Percentiles rank a stretch among this genome's conserved stretches.
These are phyloP conservation scores for Hypholoma fasciculare DNA, from an alignment of 768 basidiomycete species.

Conservation along the genomic window DNA sequence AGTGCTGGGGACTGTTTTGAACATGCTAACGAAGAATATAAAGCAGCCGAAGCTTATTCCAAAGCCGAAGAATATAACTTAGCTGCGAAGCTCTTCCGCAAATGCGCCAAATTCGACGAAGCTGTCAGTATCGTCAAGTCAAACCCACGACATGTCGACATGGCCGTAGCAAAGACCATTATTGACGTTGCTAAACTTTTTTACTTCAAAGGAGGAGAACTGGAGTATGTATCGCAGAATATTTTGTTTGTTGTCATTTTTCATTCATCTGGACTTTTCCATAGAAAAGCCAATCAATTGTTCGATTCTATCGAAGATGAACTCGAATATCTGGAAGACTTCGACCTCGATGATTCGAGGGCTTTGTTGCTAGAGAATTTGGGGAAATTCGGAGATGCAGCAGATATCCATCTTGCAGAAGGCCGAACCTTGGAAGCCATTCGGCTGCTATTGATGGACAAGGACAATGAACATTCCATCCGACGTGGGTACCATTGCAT, in stretches of 20 bases:
- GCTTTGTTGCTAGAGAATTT: constrained; percentile 43
- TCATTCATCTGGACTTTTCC: no score
- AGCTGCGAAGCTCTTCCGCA: constrained; percentile 16
- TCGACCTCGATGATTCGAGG: constrained; percentile 49
- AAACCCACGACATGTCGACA: constrained; percentile 30
- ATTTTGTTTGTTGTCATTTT: no score
- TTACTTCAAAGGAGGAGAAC: constrained; percentile 40
- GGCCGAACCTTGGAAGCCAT: constrained; percentile 45
- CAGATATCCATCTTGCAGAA: constrained; percentile 48
- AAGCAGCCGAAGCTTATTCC: constrained; percentile 47
- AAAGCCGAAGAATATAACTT: constrained; percentile 34
- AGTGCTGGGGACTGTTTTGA: constrained; percentile 50
- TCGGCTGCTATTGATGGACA: constrained; percentile 37
- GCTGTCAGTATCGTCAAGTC: constrained; percentile 45
- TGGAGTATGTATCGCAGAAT: no score
- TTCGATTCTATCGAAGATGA: constrained; percentile 53
- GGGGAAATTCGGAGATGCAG: constrained; percentile 47
- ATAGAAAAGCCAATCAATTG: constrained; percentile 49
- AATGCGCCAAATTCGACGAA: constrained; percentile 42
- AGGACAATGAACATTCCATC: constrained; percentile 22
- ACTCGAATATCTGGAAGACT: constrained; percentile 55
- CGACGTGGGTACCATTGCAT: constrained; percentile 38
- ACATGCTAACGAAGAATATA: constrained; percentile 33
- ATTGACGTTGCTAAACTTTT: constrained; percentile 44
- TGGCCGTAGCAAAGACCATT: constrained; percentile 33